Base-by-base conservation (phyloP, 1,284 basidiomycete genomes). In the Cryptococcus sp. region DNA sequence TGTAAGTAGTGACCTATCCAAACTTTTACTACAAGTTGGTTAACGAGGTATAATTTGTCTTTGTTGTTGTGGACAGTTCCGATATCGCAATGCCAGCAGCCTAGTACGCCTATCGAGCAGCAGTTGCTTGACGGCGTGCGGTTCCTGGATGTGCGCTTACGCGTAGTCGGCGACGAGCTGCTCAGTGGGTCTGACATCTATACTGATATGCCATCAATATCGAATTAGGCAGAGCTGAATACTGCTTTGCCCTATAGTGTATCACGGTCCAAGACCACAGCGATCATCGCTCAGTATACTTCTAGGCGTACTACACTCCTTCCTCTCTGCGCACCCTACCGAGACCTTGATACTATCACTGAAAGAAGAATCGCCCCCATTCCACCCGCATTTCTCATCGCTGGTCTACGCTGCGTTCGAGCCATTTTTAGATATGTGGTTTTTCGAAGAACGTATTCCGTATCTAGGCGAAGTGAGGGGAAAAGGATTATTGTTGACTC, bases 341-440 rank as follows among this genome's bases (percentile, higher is more conserved):
- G 91, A 94, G 75, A 88, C 88, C 0, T 72, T 94, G 41, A 82
- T 94, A 39, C 84, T 93, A 78, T 91, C 86, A 13, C 83, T 95
- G 72, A 93, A 94, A 74, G 88, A 93, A 73, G 92, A 94, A 73
- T 86, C 65, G 16, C 72, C 74, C 26, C 59, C 66, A n/a, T 59
- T 59, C 47, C 61, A 67, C 69, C 66, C 56, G 2, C 15, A 63
- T 11, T 93, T 93, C 76, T 88, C 89, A 0, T 66, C 75, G 34
- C 75, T 86, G 11, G 88, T 93, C 7, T 84, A 83, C 52, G 77
- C 83, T 40, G 86, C 86, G 55, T 86, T 94, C 46, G 70, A 59
- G n/a, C 54, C 59, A 2, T 66, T 64, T 49, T 85, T 86, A 11
- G 85, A 85, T 10, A 83, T 81, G 4, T 93, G 90, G 89, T 92